Evolutionary conservation across 2,329 filamentous ascomycete genomes (phyloP).

Genomic region (Aspergillus versicolor): DNA sequence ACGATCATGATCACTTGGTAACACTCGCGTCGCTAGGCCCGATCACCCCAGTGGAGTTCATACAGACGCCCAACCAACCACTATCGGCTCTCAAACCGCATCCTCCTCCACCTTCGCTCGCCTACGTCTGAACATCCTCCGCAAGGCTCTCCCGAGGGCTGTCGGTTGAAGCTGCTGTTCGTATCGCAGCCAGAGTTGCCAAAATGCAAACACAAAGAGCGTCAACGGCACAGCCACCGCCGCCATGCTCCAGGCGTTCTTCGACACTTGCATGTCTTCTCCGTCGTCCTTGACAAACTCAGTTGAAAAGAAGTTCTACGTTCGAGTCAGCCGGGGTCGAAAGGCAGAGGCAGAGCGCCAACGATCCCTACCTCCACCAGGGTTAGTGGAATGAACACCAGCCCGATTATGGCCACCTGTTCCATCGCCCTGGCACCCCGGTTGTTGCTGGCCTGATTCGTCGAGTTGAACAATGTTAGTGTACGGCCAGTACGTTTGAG

Average conservation of each 20-base stretch:
- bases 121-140: too few species aligned
- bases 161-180: not conserved
- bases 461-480: too few species aligned
- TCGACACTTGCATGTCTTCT: slow-evolving; percentile 10
- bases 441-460: slow-evolving; percentile 4
- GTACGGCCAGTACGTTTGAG: too few species aligned
- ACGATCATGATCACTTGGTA: too few species aligned
- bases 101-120: too few species aligned
- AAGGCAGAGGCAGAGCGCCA: too few species aligned
- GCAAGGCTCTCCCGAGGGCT: too few species aligned
- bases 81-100: too few species aligned
- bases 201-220: slow-evolving; percentile 3
- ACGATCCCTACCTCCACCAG: slow-evolving; percentile 14
- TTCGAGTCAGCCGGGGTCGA: not conserved
- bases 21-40: too few species aligned
- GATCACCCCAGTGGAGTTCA: too few species aligned
- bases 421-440: slow-evolving; percentile 15
- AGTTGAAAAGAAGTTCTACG: slow-evolving; percentile 16
- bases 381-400: slow-evolving; percentile 13
- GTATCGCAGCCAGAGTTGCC: slow-evolving; percentile 11
- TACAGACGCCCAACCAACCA: too few species aligned
- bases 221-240: slow-evolving; percentile 15
- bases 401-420: slow-evolving; percentile 12
- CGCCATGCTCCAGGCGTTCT: slow-evolving; percentile 13
- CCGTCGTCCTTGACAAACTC: slow-evolving; percentile 13